Evolutionary conservation across 1,284 basidiomycete genomes (phyloP), one percentile per base, ranked within the genome.

Genomic region (Apiotrichum veenhuisii): DNA sequence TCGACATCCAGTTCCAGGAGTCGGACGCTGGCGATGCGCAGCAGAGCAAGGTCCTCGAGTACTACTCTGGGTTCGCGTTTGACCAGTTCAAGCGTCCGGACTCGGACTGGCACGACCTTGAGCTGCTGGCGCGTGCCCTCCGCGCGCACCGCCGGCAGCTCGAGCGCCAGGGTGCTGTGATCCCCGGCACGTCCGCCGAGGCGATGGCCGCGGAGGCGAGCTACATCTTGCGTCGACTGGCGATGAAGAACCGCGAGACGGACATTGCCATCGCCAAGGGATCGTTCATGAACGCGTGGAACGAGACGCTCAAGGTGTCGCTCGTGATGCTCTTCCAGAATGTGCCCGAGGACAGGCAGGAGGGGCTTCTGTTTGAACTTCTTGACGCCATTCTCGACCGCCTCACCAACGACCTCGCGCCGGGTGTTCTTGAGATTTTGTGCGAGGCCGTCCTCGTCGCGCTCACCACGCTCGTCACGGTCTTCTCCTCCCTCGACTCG

Each of bases 1-100:
- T 97, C 61, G 86, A 88, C 71, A 88, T 96, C 66, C 86, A 88
- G 58, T 97, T 92, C 91, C 82, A 82, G 20, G 93, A 97, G 73
- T 84, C 83, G 53, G 77, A 89, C 44, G 68, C 78, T 1, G 82
- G 86, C 2, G 77, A 82, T 17, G 80, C 83, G 3, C 69, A 85
- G 34, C 80, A 85, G 40, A 61, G 65, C 51, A 61, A 58, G 49
- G 52, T 54, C 23, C 77, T 91, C 52, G 82, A 85, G 64, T 87
- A 87, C 72, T 83, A 89, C 34, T 81, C 78, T 11, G 80, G 84
- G 26, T 79, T 96, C 55, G 85, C 90, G 65, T 80, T 95, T 41
- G 84, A 86, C 42, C 81, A 85, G 11, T 96, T 89, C 69, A 77
- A 88, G 42, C 84, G 86, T 9, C 77, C 78, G 43, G 87, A 94